Percentiles rank a stretch among this genome's conserved stretches.
Conservation (phyloP, 176 grass and related monocot genomes). For the Themeda triandra region DNA sequence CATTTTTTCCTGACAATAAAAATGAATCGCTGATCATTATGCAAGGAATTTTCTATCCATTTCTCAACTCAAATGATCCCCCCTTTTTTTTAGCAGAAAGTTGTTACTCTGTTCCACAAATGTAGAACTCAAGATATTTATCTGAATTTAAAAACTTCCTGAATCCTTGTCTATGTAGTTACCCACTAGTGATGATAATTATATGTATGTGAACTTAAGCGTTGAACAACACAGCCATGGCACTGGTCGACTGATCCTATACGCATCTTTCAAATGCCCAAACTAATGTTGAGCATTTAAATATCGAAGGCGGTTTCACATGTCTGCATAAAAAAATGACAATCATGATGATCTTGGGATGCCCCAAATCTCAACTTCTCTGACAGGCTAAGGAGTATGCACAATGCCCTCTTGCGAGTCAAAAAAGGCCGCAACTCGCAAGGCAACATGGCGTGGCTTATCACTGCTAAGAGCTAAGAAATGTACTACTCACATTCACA, state of each 20-base stretch:
- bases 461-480: neutral
- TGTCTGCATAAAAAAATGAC: neutral
- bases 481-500: neutral
- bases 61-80: neutral
- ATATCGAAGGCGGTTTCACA: constrained; percentile 7
- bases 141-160: neutral
- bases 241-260: neutral
- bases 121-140: neutral
- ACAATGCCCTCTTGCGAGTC: neutral
- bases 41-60: neutral
- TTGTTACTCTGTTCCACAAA: neutral
- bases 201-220: neutral
- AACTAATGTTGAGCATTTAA: neutral
- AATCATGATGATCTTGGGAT: neutral
- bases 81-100: neutral
- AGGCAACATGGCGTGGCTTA: neutral
- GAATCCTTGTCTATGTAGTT: neutral
- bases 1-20: neutral
- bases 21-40: neutral
- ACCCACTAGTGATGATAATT: neutral
- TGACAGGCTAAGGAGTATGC: neutral
- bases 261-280: neutral
- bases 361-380: neutral
- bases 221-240: neutral
- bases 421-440: neutral